Conservation (phyloP, 1,139 yeast genomes). For the Taphrina betulina region DNA sequence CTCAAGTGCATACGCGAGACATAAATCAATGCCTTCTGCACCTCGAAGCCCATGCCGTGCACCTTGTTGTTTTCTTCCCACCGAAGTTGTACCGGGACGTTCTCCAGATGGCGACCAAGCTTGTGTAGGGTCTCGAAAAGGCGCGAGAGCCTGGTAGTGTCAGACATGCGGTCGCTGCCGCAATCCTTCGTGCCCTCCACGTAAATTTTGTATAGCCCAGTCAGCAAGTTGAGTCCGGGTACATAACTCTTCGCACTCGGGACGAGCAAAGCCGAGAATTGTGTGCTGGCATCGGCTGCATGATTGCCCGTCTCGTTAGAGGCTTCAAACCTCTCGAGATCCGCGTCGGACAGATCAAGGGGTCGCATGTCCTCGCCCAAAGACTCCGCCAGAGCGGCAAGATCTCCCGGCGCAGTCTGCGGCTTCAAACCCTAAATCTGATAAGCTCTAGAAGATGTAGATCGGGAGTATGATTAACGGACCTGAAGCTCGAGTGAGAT, state of each 20-base stretch:
- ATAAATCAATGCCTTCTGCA: conserved; percentile 7
- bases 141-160: neutral
- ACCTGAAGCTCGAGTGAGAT: conserved; percentile 10
- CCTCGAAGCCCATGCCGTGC: conserved; percentile 20
- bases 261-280: neutral
- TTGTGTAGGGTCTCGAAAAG: neutral
- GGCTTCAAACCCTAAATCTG: conserved; percentile 1
- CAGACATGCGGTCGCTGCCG: neutral
- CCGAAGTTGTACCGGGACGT: conserved; percentile 2
- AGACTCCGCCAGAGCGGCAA: neutral
- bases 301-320: neutral
- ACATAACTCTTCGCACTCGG: conserved; percentile 18
- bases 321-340: conserved; percentile 1
- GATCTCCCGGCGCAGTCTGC: neutral
- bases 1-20: conserved; percentile 11
- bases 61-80: conserved; percentile 15
- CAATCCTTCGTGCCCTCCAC: neutral
- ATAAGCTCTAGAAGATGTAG: too few species aligned
- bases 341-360: conserved; percentile 3
- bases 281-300: neutral
- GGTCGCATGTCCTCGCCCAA: conserved; percentile 8
- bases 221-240: neutral
- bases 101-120: neutral
- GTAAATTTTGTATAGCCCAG: conserved; percentile 9
- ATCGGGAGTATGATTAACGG: too few species aligned